A percentile compares a stretch with the other conserved stretches of the same genome.
phyloP scores from a whole-genome alignment of 129 eudicot genomes.

The Kitagawia praeruptora region DNA sequence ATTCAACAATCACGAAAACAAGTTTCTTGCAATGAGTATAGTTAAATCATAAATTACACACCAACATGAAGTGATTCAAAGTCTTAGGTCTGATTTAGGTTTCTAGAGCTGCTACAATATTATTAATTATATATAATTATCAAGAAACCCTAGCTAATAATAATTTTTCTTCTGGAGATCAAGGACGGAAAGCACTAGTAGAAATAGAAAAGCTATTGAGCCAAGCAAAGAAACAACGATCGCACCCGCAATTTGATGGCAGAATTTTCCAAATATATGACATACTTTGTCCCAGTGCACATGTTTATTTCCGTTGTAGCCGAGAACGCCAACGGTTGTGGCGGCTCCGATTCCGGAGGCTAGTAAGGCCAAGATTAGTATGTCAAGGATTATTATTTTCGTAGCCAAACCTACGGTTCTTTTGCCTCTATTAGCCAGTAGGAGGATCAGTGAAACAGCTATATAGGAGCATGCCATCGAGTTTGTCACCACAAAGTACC shows the following conservation, averaged over 20 bases:
- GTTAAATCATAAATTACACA: slow-evolving; percentile 2
- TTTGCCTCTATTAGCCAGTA: slow-evolving; percentile 29
- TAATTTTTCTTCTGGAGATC: slow-evolving; percentile 6
- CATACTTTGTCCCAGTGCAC: slow-evolving; percentile 67
- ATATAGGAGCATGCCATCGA: slow-evolving; percentile 47
- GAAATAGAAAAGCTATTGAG: slow-evolving; percentile 26
- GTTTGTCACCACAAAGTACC: slow-evolving; percentile 68
- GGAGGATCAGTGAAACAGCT: slow-evolving; percentile 32
- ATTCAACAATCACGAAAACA: not conserved
- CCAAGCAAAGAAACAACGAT: slow-evolving; percentile 33
- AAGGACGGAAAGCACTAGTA: slow-evolving; percentile 26
- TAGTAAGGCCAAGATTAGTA: slow-evolving; percentile 51
- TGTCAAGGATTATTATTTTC: slow-evolving; percentile 33
- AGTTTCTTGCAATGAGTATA: not conserved
- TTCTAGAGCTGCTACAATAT: not conserved
- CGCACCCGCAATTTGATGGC: slow-evolving; percentile 36
- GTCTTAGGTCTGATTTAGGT: not conserved
- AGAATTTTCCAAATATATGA: slow-evolving; percentile 40
- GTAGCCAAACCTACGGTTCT: slow-evolving; percentile 16
- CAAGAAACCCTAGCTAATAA: not conserved
- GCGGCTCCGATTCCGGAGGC: slow-evolving; percentile 57
- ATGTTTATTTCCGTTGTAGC: slow-evolving; percentile 57
- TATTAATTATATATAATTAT: not conserved
- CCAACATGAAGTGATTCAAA: not conserved
- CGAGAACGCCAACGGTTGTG: slow-evolving; percentile 46